Base-by-base conservation (phyloP, 192 early-diverging fungal species). In the Podila horticola region DNA sequence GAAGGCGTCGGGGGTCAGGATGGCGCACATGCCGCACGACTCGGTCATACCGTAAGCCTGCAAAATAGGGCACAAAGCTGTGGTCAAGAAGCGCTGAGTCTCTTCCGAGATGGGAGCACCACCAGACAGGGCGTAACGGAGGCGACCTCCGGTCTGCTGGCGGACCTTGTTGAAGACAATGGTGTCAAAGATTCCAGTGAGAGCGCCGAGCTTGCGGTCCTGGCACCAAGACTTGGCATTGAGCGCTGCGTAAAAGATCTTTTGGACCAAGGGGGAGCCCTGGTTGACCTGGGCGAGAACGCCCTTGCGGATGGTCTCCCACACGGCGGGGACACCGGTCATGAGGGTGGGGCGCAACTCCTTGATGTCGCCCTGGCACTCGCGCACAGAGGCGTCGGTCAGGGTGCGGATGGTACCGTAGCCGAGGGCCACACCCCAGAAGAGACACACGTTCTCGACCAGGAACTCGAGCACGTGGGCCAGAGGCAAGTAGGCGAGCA, bases 381-480 rank as follows among this genome's bases (percentile, higher is more conserved):
- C 85, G 48, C 86, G 87, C 12, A 92, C 89, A n/a, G 87, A 88
- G 7, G 82, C 82, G 22, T 90, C 88, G 12, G 90, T 91, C 64
- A 95, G 82, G 17, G 94, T 93, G 64, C 91, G 90, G 38, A 90
- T 82, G 22, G 87, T 74, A 48, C 90, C 94, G 71, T 88, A 88
- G 24, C 90, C 90, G 36, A 92, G 84, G 10, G 88, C 74, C 19
- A 92, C 72, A 28, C 91, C 92, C 81, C 86, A 83, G 74, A 86
- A 92, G 62, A 94, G 55, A 68, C 87, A 88, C 38, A 83, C 71
- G 33, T 88, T 86, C 79, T 97, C 95, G 62, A 95, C 89, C 12
- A 90, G 81, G 69, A 96, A 94, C 81, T 96, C 95, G 50, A 97
- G 84, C 24, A 97, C 90, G 70, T 98, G 97, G 36, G 95, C 93